phyloP scores from a whole-genome alignment of 345 rosid genomes.

The Viola odorata region DNA sequence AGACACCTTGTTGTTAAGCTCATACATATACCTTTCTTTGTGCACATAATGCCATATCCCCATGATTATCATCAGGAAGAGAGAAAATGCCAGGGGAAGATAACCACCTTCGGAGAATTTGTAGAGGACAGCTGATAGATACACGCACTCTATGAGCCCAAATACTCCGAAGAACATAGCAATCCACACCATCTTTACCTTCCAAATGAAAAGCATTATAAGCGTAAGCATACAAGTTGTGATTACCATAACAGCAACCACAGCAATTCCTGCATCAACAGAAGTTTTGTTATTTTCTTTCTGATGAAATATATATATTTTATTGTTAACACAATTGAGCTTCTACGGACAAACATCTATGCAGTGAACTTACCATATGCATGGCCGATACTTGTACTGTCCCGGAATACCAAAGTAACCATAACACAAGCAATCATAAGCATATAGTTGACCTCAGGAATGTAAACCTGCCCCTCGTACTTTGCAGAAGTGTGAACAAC shows the following conservation, averaged over 20 bases:
- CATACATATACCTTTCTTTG: conserved; percentile 38
- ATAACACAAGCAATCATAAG: conserved; percentile 67
- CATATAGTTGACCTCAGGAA: conserved; percentile 72
- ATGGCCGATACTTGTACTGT: conserved; percentile 58
- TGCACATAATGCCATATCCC: conserved; percentile 65
- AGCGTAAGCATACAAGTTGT: conserved; percentile 53
- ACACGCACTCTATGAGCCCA: conserved; percentile 34
- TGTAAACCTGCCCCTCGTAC: conserved; percentile 81
- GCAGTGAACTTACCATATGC: conserved; percentile 57
- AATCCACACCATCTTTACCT: conserved; percentile 37
- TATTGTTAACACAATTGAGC: background rate
- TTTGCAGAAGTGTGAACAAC: conserved; percentile 71
- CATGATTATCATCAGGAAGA: conserved; percentile 44
- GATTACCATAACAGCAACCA: conserved; percentile 56
- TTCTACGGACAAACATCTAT: background rate
- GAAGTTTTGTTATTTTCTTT: background rate
- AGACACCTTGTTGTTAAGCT: conserved; percentile 58
- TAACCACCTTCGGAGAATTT: conserved; percentile 62
- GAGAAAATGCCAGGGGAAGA: conserved; percentile 42
- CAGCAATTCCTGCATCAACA: conserved; percentile 45
- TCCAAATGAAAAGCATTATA: conserved; percentile 73
- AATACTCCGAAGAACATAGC: conserved; percentile 36
- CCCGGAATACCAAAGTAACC: conserved; percentile 41
- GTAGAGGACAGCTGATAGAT: conserved; percentile 46
- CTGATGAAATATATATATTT: no score